Evolutionary conservation across 2,329 filamentous ascomycete genomes (phyloP).

Genomic region (Aspergillus alliaceus): DNA sequence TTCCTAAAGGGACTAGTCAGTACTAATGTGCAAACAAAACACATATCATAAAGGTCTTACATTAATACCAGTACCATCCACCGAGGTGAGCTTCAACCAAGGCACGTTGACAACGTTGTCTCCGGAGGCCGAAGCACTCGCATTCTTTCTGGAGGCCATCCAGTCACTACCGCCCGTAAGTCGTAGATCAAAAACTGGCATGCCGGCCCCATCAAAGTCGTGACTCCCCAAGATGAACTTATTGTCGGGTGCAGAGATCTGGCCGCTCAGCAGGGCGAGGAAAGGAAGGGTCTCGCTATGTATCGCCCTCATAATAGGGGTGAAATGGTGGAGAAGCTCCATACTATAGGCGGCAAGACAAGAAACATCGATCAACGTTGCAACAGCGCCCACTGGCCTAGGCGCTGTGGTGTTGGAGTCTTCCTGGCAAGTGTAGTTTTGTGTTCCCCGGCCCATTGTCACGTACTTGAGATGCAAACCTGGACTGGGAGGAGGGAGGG

Average conservation of each 20-base stretch:
- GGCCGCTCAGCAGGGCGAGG: slow-evolving; percentile 18
- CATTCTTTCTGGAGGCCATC: slow-evolving; percentile 26
- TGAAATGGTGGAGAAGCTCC: slow-evolving; percentile 29
- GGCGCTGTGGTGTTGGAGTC: slow-evolving; percentile 31
- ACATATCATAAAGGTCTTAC: slow-evolving; percentile 20
- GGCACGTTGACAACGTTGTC: slow-evolving; percentile 24
- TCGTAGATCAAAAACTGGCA: slow-evolving; percentile 35
- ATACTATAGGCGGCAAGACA: slow-evolving; percentile 33
- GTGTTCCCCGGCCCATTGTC: slow-evolving; percentile 49
- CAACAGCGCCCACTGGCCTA: slow-evolving; percentile 45
- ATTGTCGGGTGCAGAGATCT: slow-evolving; percentile 11
- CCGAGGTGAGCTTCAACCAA: slow-evolving; percentile 34
- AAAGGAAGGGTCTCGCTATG: slow-evolving; percentile 30
- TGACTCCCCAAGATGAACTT: slow-evolving; percentile 37
- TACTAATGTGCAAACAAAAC: not conserved
- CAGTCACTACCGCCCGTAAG: slow-evolving; percentile 24
- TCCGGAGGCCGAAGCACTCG: slow-evolving; percentile 28
- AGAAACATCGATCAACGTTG: slow-evolving; percentile 46
- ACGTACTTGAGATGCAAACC: slow-evolving; percentile 43
- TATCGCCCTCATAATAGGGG: slow-evolving; percentile 19
- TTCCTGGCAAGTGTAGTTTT: slow-evolving; percentile 50
- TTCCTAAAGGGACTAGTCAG: slow-evolving; percentile 28
- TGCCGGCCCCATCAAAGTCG: slow-evolving; percentile 29
- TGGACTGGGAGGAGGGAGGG: not conserved
- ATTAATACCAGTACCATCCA: slow-evolving; percentile 28